phyloP scores from a whole-genome alignment of 352 stramenopile genomes.

The Phytophthora rubi region DNA sequence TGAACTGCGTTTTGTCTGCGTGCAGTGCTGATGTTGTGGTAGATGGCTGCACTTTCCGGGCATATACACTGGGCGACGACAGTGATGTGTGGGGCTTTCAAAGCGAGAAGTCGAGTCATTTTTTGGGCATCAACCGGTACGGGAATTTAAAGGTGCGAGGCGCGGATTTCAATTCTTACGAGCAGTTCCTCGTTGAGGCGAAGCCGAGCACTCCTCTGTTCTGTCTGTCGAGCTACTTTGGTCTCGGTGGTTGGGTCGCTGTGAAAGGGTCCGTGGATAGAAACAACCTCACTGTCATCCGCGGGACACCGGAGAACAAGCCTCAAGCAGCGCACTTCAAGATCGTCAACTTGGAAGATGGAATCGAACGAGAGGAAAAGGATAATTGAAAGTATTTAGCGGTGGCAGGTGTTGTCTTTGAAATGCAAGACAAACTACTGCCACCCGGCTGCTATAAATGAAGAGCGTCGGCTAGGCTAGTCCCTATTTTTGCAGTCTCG shows the following conservation, averaged over 20 bases:
- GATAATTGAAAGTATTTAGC: slow-evolving; percentile 13
- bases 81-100: slow-evolving; percentile 83
- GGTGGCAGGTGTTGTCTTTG: not conserved
- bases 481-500: slow-evolving; percentile 33
- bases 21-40: slow-evolving; percentile 68
- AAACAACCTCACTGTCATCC: slow-evolving; percentile 54
- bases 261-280: slow-evolving; percentile 20
- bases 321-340: slow-evolving; percentile 56
- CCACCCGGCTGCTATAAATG: slow-evolving; percentile 23
- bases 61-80: slow-evolving; percentile 79
- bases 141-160: slow-evolving; percentile 72
- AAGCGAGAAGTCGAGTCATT: slow-evolving; percentile 68
- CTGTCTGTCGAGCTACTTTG: slow-evolving; percentile 76
- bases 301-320: slow-evolving; percentile 75
- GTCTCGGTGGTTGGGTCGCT: slow-evolving; percentile 68
- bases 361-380: not conserved
- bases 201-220: slow-evolving; percentile 65
- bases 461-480: not conserved
- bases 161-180: slow-evolving; percentile 70
- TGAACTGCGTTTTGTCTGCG: too few relatives aligned
- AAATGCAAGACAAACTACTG: not conserved
- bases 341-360: slow-evolving; percentile 63
- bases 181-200: slow-evolving; percentile 73
- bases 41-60: slow-evolving; percentile 72
- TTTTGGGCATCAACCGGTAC: slow-evolving; percentile 76